phyloP scores from a whole-genome alignment of 2,329 filamentous ascomycete genomes.

The Neopestalotiopsis clavispora region DNA sequence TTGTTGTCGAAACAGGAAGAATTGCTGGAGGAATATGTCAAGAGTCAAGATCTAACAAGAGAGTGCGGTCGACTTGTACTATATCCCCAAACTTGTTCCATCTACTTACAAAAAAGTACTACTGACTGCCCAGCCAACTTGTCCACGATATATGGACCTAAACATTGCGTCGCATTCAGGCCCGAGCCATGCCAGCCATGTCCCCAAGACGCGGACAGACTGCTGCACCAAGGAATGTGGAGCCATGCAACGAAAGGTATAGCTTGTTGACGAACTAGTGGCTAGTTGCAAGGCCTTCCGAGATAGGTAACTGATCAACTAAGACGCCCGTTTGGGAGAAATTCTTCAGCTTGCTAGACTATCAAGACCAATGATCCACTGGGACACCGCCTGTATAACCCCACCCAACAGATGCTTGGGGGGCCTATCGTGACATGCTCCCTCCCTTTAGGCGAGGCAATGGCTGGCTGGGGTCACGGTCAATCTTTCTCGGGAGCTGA shows the following conservation, averaged over 20 bases:
- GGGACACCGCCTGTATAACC: slow-evolving; percentile 4
- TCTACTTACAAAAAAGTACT: neutral
- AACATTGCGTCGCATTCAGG: neutral
- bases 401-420: neutral
- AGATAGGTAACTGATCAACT: slow-evolving; percentile 3
- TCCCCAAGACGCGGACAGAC: neutral
- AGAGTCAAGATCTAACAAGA: neutral
- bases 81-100: neutral
- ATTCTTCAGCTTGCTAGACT: neutral
- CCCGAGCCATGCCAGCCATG: neutral
- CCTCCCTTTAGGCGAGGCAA: neutral
- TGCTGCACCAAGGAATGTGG: neutral
- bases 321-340: neutral
- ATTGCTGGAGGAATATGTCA: neutral
- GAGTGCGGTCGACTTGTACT: neutral
- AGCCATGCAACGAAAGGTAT: neutral
- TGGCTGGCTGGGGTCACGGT: neutral
- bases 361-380: slow-evolving; percentile 1
- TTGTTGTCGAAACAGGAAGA: neutral
- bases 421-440: neutral
- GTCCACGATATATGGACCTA: neutral
- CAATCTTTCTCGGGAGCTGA: neutral
- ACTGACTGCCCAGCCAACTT: neutral
- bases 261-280: neutral
- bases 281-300: neutral